Evolutionary conservation across 2,329 filamentous ascomycete species (phyloP).

Genomic region (Arachnomyces sp.): DNA sequence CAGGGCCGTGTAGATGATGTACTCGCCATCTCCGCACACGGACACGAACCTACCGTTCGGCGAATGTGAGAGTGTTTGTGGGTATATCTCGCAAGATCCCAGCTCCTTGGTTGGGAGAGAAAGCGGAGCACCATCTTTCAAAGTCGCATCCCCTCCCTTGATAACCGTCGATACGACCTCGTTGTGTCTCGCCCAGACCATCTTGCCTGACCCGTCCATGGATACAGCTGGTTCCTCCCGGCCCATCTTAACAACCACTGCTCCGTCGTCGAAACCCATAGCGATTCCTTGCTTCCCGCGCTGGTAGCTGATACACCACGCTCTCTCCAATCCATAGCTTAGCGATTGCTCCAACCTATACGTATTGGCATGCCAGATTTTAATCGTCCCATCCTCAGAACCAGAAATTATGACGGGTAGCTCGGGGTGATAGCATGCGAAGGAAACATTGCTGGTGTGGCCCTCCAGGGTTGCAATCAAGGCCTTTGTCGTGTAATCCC

Average conservation of each 20-base stretch:
- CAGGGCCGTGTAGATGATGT: conserved; percentile 96
- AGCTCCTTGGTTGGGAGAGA: conserved; percentile 86
- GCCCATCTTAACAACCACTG: conserved; percentile 95
- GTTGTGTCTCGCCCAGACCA: conserved; percentile 92
- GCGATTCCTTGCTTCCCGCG: conserved; percentile 89
- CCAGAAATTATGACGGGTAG: conserved; percentile 95
- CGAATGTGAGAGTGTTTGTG: conserved; percentile 89
- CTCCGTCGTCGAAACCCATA: conserved; percentile 94
- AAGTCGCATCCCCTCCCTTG: conserved; percentile 72
- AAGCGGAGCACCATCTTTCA: conserved; percentile 86
- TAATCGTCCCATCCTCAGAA: conserved; percentile 93
- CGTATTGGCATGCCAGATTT: conserved; percentile 98
- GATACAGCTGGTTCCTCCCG: conserved; percentile 94
- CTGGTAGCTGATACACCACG: conserved; percentile 96
- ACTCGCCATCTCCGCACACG: conserved; percentile 92
- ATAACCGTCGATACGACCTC: conserved; percentile 93
- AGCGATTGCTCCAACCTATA: conserved; percentile 93
- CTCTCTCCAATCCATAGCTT: conserved; percentile 90
- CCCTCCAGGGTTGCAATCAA: conserved; percentile 94
- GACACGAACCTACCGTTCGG: conserved; percentile 87
- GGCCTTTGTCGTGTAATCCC: conserved; percentile 98
- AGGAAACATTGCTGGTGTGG: conserved; percentile 96
- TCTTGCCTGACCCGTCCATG: conserved; percentile 92
- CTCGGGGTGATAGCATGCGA: conserved; percentile 95
- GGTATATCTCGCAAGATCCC: conserved; percentile 92